Conservation (phyloP, 108 stramenopile genomes). For the Pseudonitzschia delicatissima region DNA sequence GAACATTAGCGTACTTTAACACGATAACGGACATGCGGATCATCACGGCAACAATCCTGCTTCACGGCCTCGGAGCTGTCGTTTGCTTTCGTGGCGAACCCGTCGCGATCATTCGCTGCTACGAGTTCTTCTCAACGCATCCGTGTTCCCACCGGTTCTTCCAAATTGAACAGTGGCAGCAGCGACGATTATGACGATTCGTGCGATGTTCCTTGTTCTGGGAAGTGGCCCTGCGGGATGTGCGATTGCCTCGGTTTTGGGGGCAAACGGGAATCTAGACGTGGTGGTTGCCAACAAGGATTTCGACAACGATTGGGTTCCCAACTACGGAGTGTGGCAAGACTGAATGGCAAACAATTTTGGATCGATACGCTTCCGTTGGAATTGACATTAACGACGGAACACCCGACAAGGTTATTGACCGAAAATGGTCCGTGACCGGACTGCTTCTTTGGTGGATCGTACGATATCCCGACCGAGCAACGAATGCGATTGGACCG, state of each 20-base stretch:
- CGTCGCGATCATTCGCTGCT: background rate
- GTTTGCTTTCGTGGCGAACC: background rate
- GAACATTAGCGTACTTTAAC: too few relatives aligned
- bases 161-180: background rate
- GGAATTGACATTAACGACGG: constrained; percentile 50
- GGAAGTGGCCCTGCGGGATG: constrained; percentile 79
- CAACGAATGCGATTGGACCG: constrained; percentile 71
- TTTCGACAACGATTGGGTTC: constrained; percentile 74
- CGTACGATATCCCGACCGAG: constrained; percentile 75
- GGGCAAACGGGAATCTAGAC: constrained; percentile 41
- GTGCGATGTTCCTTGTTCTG: constrained; percentile 79
- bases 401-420: constrained; percentile 40
- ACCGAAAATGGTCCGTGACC: constrained; percentile 81
- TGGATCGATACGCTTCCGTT: constrained; percentile 29
- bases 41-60: background rate
- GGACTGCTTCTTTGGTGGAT: constrained; percentile 93
- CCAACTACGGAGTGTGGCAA: constrained; percentile 94
- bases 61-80: background rate
- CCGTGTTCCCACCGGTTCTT: background rate
- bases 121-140: background rate
- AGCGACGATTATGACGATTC: constrained; percentile 37
- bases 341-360: constrained; percentile 90
- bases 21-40: too few relatives aligned
- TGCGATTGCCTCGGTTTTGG: constrained; percentile 71
- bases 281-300: constrained; percentile 82